Percentiles rank a stretch among this genome's conserved stretches.
phyloP scores from a whole-genome alignment of 1,284 basidiomycete genomes.

The Ustilago sp. region DNA sequence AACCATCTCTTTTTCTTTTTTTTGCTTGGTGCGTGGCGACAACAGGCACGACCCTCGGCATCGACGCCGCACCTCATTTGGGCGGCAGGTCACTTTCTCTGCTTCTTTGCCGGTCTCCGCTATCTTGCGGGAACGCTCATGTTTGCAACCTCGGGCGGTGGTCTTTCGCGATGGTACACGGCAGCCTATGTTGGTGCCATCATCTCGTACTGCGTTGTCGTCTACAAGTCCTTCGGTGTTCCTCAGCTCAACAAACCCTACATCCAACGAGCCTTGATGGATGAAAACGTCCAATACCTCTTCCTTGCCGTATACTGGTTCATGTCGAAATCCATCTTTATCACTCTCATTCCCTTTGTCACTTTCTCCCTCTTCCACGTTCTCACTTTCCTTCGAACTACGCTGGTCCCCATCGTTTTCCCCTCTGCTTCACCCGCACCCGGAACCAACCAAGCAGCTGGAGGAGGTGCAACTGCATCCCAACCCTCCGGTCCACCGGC shows the following conservation, averaged over 20 bases:
- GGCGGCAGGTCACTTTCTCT: slow-evolving; percentile 68
- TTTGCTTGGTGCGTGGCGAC: neutral
- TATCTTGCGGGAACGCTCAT: slow-evolving; percentile 60
- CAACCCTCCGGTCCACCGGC: slow-evolving; percentile 49
- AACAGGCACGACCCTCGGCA: slow-evolving; percentile 55
- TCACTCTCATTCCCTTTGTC: slow-evolving; percentile 68
- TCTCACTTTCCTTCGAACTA: slow-evolving; percentile 64
- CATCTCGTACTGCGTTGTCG: slow-evolving; percentile 69
- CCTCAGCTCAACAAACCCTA: slow-evolving; percentile 67
- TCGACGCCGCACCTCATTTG: slow-evolving; percentile 69
- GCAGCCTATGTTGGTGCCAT: slow-evolving; percentile 68
- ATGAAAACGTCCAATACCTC: slow-evolving; percentile 70
- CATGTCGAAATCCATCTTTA: slow-evolving; percentile 68
- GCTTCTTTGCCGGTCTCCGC: slow-evolving; percentile 66
- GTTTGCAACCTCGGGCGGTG: slow-evolving; percentile 52
- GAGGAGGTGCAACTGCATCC: slow-evolving; percentile 27
- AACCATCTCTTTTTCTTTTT: neutral
- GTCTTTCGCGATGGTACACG: slow-evolving; percentile 63
- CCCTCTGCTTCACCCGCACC: slow-evolving; percentile 50
- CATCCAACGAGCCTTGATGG: slow-evolving; percentile 69
- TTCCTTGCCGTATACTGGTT: slow-evolving; percentile 69
- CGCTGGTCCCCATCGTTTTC: slow-evolving; percentile 57
- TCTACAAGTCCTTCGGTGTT: slow-evolving; percentile 69
- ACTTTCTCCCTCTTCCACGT: slow-evolving; percentile 70
- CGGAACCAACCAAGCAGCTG: slow-evolving; percentile 31